Evolutionary conservation across 257 asterid genomes (phyloP).

Genomic region (Euphrasia confusa): DNA sequence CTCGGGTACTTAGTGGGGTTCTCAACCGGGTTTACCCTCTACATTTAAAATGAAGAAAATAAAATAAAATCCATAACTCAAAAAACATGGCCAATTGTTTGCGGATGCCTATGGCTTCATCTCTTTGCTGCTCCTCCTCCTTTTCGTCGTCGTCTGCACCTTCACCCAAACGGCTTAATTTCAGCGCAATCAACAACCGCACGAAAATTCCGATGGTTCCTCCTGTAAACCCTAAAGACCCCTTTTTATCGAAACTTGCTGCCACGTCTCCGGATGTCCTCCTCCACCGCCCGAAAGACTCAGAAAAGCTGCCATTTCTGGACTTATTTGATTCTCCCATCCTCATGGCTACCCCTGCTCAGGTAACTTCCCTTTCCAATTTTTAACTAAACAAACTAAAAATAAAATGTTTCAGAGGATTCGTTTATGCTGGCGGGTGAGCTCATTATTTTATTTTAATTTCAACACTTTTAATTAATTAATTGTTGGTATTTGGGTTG

Average conservation of each 20-base stretch:
- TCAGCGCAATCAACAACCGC: conserved; percentile 23
- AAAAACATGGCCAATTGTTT: conserved; percentile 47
- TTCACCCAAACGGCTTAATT: conserved; percentile 38
- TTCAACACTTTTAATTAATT: background rate
- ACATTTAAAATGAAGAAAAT: too few relatives aligned
- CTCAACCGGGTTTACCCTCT: too few relatives aligned
- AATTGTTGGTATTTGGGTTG: background rate
- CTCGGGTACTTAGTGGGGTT: too few relatives aligned
- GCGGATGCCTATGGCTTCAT: conserved; percentile 58
- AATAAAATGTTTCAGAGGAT: background rate
- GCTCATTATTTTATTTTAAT: too few relatives aligned
- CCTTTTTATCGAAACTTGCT: conserved; percentile 65
- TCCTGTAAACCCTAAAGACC: conserved; percentile 81
- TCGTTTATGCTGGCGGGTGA: too few relatives aligned
- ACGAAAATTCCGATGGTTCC: conserved; percentile 52
- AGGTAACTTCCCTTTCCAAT: conserved; percentile 28
- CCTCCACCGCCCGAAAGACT: conserved; percentile 43
- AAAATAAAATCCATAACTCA: background rate
- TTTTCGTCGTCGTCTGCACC: conserved; percentile 37
- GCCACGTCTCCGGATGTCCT: conserved; percentile 61
- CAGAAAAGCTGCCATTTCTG: conserved; percentile 59
- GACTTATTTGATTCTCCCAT: conserved; percentile 65
- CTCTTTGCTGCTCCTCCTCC: conserved; percentile 30
- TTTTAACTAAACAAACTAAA: background rate
- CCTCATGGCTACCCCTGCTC: conserved; percentile 87